Evolutionary conservation across 495 filamentous ascomycete genomes (phyloP), one percentile per base, ranked within the genome.

Genomic region (Lasiosphaeriaceae sp.): DNA sequence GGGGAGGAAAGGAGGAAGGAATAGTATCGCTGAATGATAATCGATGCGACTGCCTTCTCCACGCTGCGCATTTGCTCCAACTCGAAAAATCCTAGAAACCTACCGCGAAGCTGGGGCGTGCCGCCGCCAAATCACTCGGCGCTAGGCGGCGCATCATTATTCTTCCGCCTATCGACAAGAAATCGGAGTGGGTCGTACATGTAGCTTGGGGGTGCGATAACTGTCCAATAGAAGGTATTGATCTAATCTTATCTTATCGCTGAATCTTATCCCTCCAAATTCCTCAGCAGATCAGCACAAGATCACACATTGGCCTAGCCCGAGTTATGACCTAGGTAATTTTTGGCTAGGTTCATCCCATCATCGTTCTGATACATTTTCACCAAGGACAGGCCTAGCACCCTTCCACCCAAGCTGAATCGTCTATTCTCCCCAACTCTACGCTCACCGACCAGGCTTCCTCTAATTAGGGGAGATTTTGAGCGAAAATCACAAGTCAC

Each of bases 41-140:
- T 23, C 44, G 44, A 14, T 35, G 39, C 51, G 23, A 39, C 57
- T 54, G 55, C 56, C 52, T 54, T 47, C 22, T 47, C 23, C 50
- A 41, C 52, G 54, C 56, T 56, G 56, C 57, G 57, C 57, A 53
- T 37, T 29, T 29, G 22, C 9, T 31, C 20, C 49, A 59, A 56
- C 54, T 45, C 56, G 50, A 66, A 64, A 69, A 71, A 64, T 64
- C 60, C 61, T 59, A 64, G 59, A 44, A 37, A 50, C n/a, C n/a
- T 4, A 26, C 60, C 54, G 49, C 49, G 55, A 52, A 63, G 60
- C 58, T 61, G 64, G 69, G 68, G 53, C 35, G 20, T 59, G 56
- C 62, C 16, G 60, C 57, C 65, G 61, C 66, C 60, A 66, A 71
- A 66, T 56, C 65, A 43, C 65, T 62, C 1, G 9, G 57, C 66